phyloP scores from a whole-genome alignment of 1,284 basidiomycete species.

The Trichosporon ovoides region DNA sequence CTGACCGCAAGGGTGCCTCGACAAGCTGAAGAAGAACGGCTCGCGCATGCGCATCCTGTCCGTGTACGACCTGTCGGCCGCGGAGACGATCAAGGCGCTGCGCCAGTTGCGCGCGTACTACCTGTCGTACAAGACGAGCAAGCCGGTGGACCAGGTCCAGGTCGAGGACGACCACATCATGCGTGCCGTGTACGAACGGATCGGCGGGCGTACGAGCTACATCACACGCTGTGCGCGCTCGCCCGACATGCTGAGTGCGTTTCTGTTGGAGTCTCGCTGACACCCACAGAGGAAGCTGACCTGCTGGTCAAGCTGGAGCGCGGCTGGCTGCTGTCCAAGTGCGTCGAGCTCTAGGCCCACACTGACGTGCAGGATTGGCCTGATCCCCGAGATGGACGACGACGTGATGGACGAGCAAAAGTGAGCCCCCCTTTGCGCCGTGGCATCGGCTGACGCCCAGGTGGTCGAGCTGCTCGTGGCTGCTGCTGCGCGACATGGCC shows the following conservation, averaged over 20 bases:
- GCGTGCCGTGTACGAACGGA: constrained; percentile 56
- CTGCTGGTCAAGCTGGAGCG: constrained; percentile 66
- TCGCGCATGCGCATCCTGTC: constrained; percentile 71
- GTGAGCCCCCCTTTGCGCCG: constrained; percentile 54
- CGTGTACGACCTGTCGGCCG: constrained; percentile 62
- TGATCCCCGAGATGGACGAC: constrained; percentile 69
- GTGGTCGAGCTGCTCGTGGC: constrained; percentile 62
- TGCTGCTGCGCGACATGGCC: constrained; percentile 65
- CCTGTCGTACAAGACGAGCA: constrained; percentile 14
- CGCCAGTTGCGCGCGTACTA: constrained; percentile 53
- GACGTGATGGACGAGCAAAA: constrained; percentile 76
- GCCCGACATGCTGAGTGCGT: constrained; percentile 55
- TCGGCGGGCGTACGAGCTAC: constrained; percentile 73
- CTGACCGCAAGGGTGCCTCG: constrained; percentile 51
- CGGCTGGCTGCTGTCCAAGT: constrained; percentile 63
- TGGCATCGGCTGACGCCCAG: constrained; percentile 5
- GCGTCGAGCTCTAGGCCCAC: constrained; percentile 10
- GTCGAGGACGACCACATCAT: constrained; percentile 49
- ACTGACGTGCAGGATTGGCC: constrained; percentile 53
- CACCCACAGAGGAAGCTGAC: constrained; percentile 54
- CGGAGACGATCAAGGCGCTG: constrained; percentile 62
- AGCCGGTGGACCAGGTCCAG: constrained; percentile 22
- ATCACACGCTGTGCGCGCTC: constrained; percentile 61
- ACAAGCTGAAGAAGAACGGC: constrained; percentile 56
- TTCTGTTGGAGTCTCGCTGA: not conserved